Base-by-base conservation (phyloP, 2,329 filamentous ascomycete genomes). In the Pestalotiopsis sp. region DNA sequence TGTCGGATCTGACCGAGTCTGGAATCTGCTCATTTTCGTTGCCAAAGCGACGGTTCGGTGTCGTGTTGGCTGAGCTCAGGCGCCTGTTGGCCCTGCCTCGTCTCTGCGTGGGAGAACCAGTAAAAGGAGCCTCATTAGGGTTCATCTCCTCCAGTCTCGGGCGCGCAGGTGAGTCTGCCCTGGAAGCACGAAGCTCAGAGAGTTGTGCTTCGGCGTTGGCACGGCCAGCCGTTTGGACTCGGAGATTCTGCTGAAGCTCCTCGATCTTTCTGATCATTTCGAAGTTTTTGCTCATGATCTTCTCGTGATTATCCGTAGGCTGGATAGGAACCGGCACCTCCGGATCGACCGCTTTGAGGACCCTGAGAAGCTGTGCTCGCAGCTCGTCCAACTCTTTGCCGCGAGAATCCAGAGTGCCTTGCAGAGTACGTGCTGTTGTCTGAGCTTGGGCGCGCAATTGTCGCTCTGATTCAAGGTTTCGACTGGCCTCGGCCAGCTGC, bases 341-440 rank as follows among this genome's bases (percentile, higher is more conserved):
- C 0, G 93, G 93, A 77, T 97, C 93, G 68, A 97, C 95, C 6
- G 95, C 91, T 78, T 92, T 95, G 73, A 97, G 88, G n/a, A 97
- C 86, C 62, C 92, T 86, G 67, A 97, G 87, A 77, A 97, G 88
- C 77, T 97, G 93, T 31, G 89, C 87, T 60, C 93, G 93, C 68
- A 95, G 89, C 71, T 95, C 93, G 49, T 90, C 87, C 52, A 98
- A 86, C 79, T 98, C 95, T 72, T 89, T 88, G 75, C 97, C 92
- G 39, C 92, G 90, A 58, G 90, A 88, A 75, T 97, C 95, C 12
- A 98, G 83, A 1, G 93, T 90, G 2, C 86, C 82, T 76, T 98
- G 95, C 67, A 97, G 85, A 13, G 94, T 92, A 62, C 94, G 91
- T 31, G 93, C 92, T 64, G 95, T 97, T 5, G 91, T 86, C 78